Percentiles rank a stretch among this genome's conserved stretches.
These are phyloP conservation scores for Aspergillus fijiensis DNA, from an alignment of 2,329 filamentous ascomycete species.

Conservation along the genomic window DNA sequence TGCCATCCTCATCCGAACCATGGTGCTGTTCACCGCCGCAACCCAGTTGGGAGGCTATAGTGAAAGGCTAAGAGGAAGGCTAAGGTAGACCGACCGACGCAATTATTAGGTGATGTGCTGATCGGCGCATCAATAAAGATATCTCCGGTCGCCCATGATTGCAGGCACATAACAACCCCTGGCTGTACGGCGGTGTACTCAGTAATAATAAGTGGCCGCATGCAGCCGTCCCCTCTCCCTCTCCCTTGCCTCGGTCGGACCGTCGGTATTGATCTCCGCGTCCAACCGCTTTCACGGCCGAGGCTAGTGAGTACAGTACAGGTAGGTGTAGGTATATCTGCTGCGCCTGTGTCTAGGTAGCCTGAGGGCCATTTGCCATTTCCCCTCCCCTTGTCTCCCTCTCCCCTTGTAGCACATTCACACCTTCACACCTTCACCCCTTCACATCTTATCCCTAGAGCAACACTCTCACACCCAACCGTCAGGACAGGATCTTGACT, in stretches of 20 bases:
- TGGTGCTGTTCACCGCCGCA: neutral
- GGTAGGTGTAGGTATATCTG: neutral
- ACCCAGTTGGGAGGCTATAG: neutral
- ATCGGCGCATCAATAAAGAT: neutral
- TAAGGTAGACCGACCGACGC: neutral
- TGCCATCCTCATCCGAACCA: neutral
- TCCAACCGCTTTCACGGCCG: slow-evolving; percentile 11
- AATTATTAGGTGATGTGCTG: neutral
- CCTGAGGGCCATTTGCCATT: neutral
- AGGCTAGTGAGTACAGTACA: neutral
- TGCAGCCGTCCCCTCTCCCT: slow-evolving; percentile 22
- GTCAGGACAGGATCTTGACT: neutral
- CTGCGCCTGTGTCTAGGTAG: neutral
- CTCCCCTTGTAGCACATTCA: neutral
- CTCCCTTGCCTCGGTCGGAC: slow-evolving; percentile 17
- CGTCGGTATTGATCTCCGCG: slow-evolving; percentile 17
- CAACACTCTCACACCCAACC: neutral
- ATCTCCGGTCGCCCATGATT: neutral
- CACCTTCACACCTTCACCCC: neutral
- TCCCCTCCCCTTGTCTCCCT: slow-evolving; percentile 1
- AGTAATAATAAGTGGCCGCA: slow-evolving; percentile 13
- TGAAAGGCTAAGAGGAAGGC: neutral
- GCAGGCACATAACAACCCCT: neutral
- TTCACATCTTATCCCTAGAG: slow-evolving; percentile 8
- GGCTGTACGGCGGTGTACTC: no score